These are phyloP conservation scores for Rhodotorula sp. DNA, from an alignment of 1,284 basidiomycete genomes.

Conservation along the genomic window DNA sequence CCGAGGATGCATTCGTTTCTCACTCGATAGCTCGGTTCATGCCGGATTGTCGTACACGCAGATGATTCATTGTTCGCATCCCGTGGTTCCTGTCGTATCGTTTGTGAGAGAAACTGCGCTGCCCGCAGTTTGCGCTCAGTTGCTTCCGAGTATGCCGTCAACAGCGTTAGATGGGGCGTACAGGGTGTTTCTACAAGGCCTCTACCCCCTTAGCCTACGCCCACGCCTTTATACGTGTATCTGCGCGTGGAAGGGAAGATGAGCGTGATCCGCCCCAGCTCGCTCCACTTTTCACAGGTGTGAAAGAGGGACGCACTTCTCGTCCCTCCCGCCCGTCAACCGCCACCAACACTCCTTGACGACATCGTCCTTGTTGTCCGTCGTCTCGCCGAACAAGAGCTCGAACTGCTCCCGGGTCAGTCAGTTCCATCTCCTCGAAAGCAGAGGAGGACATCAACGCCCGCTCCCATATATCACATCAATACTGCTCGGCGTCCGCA, in stretches of 20 bases:
- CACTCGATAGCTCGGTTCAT: no score
- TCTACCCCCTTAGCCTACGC: not conserved
- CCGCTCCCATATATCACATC: slow-evolving; percentile 33
- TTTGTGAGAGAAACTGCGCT: no score
- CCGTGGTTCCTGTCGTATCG: no score
- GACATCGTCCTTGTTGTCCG: slow-evolving; percentile 38
- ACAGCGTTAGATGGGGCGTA: no score
- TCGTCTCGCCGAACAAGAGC: slow-evolving; percentile 17
- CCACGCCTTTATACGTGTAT: slow-evolving; percentile 8
- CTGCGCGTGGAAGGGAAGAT: not conserved
- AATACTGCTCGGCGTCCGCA: slow-evolving; percentile 27
- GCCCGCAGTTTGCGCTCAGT: no score
- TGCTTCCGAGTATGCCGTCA: no score
- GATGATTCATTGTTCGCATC: no score
- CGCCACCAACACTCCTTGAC: slow-evolving; percentile 22
- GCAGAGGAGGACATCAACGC: not conserved
- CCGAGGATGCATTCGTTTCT: no score
- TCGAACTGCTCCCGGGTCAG: slow-evolving; percentile 9
- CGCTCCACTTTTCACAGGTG: not conserved
- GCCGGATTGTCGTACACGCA: no score
- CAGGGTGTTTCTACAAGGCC: no score
- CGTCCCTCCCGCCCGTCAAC: slow-evolving; percentile 31
- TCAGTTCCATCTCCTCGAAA: not conserved
- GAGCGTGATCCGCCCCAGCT: not conserved
- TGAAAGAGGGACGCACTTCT: slow-evolving; percentile 1